A percentile compares a stretch with the other conserved stretches of the same genome.
Evolutionary conservation across 2,329 filamentous ascomycete species (phyloP).

Genomic region (Arthrobotrys iridis): DNA sequence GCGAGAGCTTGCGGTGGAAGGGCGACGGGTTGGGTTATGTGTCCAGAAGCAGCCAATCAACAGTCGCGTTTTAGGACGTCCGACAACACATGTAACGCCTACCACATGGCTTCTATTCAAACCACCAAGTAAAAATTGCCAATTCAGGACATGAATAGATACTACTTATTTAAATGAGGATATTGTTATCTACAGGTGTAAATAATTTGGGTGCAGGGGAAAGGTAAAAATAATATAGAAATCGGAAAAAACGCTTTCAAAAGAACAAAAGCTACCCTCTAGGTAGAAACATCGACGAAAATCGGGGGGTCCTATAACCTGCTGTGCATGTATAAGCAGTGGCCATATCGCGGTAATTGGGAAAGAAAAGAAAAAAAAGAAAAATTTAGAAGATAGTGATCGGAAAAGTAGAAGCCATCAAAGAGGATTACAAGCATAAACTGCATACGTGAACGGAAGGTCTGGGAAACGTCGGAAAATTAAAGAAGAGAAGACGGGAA

Average conservation of each 20-base stretch:
- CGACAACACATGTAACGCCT: slow-evolving; percentile 5
- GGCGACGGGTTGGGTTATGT: slow-evolving; percentile 32
- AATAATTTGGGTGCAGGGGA: not conserved
- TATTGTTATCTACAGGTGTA: slow-evolving; percentile 8
- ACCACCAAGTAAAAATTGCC: too few relatives aligned
- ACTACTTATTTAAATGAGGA: not conserved
- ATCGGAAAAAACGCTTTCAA: not conserved
- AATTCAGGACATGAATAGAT: not conserved
- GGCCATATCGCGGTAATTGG: not conserved
- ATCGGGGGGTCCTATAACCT: not conserved
- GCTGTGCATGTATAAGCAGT: not conserved
- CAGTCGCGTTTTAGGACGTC: not conserved
- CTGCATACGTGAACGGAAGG: not conserved
- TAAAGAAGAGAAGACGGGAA: not conserved
- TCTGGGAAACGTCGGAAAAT: not conserved
- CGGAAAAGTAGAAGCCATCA: not conserved
- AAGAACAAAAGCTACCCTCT: not conserved
- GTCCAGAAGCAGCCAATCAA: slow-evolving; percentile 49
- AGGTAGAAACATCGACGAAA: not conserved
- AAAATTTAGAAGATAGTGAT: too few relatives aligned
- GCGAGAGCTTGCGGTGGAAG: not conserved
- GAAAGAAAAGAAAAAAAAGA: too few relatives aligned
- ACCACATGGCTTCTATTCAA: not conserved
- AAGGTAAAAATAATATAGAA: not conserved
- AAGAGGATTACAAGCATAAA: not conserved